Percentiles rank a stretch among this genome's conserved stretches.
These are phyloP conservation scores for Sisymbrium irio DNA, from an alignment of 345 rosid species.

Conservation along the genomic window DNA sequence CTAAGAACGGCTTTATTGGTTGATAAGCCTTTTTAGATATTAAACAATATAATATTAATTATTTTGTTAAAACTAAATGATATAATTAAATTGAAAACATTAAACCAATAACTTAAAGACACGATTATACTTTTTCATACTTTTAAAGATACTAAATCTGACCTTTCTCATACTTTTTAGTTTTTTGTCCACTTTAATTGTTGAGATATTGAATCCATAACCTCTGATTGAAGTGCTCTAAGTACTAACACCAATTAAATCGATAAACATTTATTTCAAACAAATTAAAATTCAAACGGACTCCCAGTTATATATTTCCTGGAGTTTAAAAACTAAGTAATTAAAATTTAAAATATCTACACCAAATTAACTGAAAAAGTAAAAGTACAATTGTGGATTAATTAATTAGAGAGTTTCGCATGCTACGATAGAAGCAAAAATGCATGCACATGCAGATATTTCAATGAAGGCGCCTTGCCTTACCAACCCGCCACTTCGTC, in stretches of 20 bases:
- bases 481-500: slow-evolving; percentile 20
- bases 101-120: no score
- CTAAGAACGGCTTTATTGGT: no score
- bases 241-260: not conserved
- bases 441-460: slow-evolving; percentile 32
- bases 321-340: not conserved
- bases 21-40: no score
- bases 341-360: not conserved
- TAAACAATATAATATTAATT: no score
- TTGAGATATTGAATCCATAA: no score
- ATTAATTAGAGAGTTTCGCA: not conserved
- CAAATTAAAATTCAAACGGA: not conserved
- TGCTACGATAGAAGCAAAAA: not conserved
- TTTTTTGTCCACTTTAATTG: no score
- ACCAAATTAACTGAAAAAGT: not conserved
- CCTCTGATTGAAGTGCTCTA: no score
- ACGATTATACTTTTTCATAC: no score
- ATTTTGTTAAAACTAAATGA: no score
- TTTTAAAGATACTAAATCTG: no score
- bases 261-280: not conserved
- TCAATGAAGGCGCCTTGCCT: slow-evolving; percentile 6
- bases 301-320: not conserved
- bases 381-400: not conserved
- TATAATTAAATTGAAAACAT: no score
- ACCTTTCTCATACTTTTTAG: no score